phyloP scores from a whole-genome alignment of 1,139 yeast species.

The Suhomyces atakaporum region DNA sequence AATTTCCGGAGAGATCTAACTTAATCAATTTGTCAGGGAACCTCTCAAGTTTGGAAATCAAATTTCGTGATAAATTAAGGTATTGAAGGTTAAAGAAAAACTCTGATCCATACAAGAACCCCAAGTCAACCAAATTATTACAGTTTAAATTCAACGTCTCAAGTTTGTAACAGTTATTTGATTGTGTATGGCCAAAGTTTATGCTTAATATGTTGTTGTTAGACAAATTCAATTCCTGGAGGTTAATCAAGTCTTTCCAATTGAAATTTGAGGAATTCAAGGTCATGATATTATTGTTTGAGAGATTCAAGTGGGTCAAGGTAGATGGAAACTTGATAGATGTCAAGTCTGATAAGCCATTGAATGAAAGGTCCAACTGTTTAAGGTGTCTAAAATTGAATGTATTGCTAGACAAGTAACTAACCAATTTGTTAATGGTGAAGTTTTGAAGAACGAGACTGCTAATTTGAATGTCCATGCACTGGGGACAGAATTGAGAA shows the following conservation, averaged over 20 bases:
- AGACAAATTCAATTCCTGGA: slow-evolving; percentile 26
- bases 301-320: slow-evolving; percentile 21
- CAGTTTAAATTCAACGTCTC: slow-evolving; percentile 21
- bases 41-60: slow-evolving; percentile 18
- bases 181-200: slow-evolving; percentile 1
- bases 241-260: slow-evolving; percentile 11
- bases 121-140: slow-evolving; percentile 20
- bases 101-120: slow-evolving; percentile 4
- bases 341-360: slow-evolving; percentile 20
- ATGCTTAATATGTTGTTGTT: slow-evolving; percentile 23
- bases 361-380: slow-evolving; percentile 27
- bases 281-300: slow-evolving; percentile 24
- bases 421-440: background rate
- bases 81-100: slow-evolving; percentile 17
- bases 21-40: slow-evolving; percentile 18
- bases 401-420: slow-evolving; percentile 4
- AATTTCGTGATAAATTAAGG: slow-evolving; percentile 28
- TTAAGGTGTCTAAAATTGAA: slow-evolving; percentile 2
- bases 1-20: slow-evolving; percentile 26
- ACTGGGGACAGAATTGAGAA: background rate
- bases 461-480: slow-evolving; percentile 1
- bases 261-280: slow-evolving; percentile 13
- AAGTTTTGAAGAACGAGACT: slow-evolving; percentile 8
- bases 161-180: background rate
- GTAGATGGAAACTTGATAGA: slow-evolving; percentile 12